A percentile compares a stretch with the other conserved stretches of the same genome.
These are phyloP conservation scores for Leccinum subfulvum DNA, from an alignment of 1,284 basidiomycete species.

Conservation along the genomic window DNA sequence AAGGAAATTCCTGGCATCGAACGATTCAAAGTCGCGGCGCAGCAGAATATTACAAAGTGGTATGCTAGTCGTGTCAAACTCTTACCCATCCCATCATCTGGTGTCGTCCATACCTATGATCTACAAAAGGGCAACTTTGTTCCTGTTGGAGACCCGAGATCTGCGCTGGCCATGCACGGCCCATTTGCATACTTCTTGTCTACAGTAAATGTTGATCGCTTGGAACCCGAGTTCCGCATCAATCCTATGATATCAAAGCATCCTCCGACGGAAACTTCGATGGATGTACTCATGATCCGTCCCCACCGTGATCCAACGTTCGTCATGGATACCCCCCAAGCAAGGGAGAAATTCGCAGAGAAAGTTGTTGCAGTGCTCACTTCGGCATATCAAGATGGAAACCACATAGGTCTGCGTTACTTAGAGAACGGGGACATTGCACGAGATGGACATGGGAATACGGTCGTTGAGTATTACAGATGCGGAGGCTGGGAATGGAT, in stretches of 20 bases:
- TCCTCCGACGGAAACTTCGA: slow-evolving; percentile 43
- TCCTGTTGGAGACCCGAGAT: slow-evolving; percentile 38
- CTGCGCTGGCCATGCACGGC: slow-evolving; percentile 55
- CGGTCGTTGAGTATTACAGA: slow-evolving; percentile 80
- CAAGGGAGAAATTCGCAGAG: slow-evolving; percentile 45
- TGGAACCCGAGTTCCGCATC: slow-evolving; percentile 75
- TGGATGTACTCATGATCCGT: slow-evolving; percentile 84
- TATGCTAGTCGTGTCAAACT: slow-evolving; percentile 64
- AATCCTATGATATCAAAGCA: slow-evolving; percentile 35
- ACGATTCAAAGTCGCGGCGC: slow-evolving; percentile 84
- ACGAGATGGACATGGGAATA: slow-evolving; percentile 44
- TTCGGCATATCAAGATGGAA: slow-evolving; percentile 72
- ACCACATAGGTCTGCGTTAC: slow-evolving; percentile 67
- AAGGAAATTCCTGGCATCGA: slow-evolving; percentile 71
- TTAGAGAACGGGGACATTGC: slow-evolving; percentile 44
- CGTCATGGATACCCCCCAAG: slow-evolving; percentile 39
- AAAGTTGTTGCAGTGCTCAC: slow-evolving; percentile 54
- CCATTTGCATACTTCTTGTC: slow-evolving; percentile 87
- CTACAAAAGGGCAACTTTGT: slow-evolving; percentile 49
- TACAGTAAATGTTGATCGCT: slow-evolving; percentile 77
- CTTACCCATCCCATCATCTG: slow-evolving; percentile 39
- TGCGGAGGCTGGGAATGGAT: slow-evolving; percentile 84
- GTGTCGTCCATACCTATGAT: slow-evolving; percentile 63
- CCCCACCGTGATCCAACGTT: slow-evolving; percentile 67
- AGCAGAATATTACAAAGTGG: slow-evolving; percentile 73